Base-by-base conservation (phyloP, 768 basidiomycete genomes). In the Psilocybe sp. region DNA sequence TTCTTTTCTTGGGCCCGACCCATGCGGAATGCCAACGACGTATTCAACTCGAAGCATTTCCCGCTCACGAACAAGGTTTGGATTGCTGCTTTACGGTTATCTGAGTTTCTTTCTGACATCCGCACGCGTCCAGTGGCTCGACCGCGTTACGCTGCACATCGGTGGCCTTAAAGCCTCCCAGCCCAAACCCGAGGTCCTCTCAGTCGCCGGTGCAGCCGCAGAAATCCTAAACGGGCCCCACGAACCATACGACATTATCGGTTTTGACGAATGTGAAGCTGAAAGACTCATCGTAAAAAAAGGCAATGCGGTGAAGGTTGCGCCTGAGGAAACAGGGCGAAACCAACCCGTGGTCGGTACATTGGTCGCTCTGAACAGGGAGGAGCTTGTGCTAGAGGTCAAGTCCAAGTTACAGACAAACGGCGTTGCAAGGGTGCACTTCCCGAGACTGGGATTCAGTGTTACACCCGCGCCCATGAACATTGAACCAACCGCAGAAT, bases 341-440 rank as follows among this genome's bases (percentile, higher is more conserved):
- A 67, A 64, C 40, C 70, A 71, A 37, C 70, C 72, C 1, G 81
- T 79, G 1, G 46, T 58, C 5, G 82, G 82, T 7, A 77, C 66
- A 48, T 67, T 84, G 4, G 65, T 82, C 6, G 75, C 69, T 0
- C 66, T 81, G 28, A 78, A 69, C 58, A 62, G 60, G 28, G 75
- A 77, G 52, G 75, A 81, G 54, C 61, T 74, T n/a, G 73, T 77
- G 1, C 58, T 84, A 32, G 75, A 81, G 59, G 71, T 75, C 1
- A 56, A 65, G 34, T 7, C 23, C 7, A 28, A 28, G 23, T 3
- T 28, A 7, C 75, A 71, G 1, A 53, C 61, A 1, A 62, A 65
- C 13, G 75, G 73, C 4, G 50, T 59, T 5, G 52, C 79, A 11
- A 70, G 72, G 37, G 74, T 70, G 45, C 81, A 84, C 63, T 82